These are phyloP conservation scores for Penicillium olsonii DNA, from an alignment of 2,329 filamentous ascomycete genomes.

Conservation along the genomic window DNA sequence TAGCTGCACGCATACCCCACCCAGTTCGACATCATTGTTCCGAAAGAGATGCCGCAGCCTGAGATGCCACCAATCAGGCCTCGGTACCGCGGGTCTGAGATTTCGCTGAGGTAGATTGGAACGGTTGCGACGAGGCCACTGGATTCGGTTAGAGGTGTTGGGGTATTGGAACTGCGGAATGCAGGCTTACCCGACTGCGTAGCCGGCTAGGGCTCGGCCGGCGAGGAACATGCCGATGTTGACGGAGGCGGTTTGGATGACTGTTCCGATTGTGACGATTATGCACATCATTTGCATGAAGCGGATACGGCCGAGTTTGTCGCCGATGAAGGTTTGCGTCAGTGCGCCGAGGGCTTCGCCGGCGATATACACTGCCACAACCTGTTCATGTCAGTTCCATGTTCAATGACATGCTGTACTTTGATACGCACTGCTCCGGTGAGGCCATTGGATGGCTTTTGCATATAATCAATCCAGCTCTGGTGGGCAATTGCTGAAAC, in stretches of 20 bases:
- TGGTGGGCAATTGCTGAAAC: slow-evolving; percentile 57
- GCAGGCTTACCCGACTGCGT: slow-evolving; percentile 46
- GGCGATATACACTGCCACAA: slow-evolving; percentile 61
- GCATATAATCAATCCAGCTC: slow-evolving; percentile 63
- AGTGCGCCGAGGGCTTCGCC: slow-evolving; percentile 60
- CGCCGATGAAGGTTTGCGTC: slow-evolving; percentile 55
- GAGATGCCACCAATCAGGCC: slow-evolving; percentile 58
- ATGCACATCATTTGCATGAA: slow-evolving; percentile 57
- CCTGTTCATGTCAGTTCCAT: slow-evolving; percentile 30
- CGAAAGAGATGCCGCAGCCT: slow-evolving; percentile 57
- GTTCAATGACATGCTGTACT: not conserved
- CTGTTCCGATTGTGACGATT: slow-evolving; percentile 56
- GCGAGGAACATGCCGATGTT: slow-evolving; percentile 59
- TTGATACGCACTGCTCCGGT: slow-evolving; percentile 52
- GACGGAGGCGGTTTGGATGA: slow-evolving; percentile 56
- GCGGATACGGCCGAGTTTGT: slow-evolving; percentile 55
- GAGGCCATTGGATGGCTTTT: slow-evolving; percentile 55
- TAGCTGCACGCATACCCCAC: slow-evolving; percentile 58
- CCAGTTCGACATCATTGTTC: slow-evolving; percentile 61
- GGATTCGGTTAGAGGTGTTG: slow-evolving; percentile 1
- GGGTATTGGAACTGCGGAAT: not conserved
- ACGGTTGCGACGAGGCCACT: slow-evolving; percentile 55
- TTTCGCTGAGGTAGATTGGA: slow-evolving; percentile 59
- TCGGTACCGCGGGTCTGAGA: slow-evolving; percentile 50
- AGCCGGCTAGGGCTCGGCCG: slow-evolving; percentile 51